phyloP scores from a whole-genome alignment of 2,329 filamentous ascomycete species.

The Cytospora paraplurivora region DNA sequence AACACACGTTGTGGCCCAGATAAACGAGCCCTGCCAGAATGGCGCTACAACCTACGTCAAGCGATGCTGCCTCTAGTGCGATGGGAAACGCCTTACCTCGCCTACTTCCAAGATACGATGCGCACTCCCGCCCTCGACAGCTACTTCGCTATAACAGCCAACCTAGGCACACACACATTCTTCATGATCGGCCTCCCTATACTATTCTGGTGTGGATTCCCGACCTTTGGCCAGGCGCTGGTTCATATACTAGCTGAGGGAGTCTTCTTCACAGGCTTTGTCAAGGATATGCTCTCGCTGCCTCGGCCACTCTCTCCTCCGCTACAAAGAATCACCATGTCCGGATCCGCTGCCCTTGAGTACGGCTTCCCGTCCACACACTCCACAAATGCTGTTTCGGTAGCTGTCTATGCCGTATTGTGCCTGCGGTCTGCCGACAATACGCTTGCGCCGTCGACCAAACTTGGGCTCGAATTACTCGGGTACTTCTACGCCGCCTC shows the following conservation, averaged over 20 bases:
- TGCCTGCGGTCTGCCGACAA: constrained; percentile 68
- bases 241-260: constrained; percentile 77
- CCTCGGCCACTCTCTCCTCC: constrained; percentile 91
- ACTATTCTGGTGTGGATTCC: constrained; percentile 94
- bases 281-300: constrained; percentile 92
- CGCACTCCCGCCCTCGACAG: constrained; percentile 86
- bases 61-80: constrained; percentile 81
- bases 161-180: constrained; percentile 96
- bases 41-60: constrained; percentile 86
- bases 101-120: constrained; percentile 77
- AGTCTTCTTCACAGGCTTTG: constrained; percentile 86
- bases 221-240: constrained; percentile 77
- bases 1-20: constrained; percentile 53
- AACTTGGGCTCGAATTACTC: constrained; percentile 64
- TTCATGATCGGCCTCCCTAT: constrained; percentile 96
- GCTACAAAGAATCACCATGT: constrained; percentile 94
- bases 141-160: constrained; percentile 96
- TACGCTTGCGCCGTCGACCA: constrained; percentile 59
- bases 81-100: constrained; percentile 94
- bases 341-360: constrained; percentile 88
- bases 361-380: constrained; percentile 98
- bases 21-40: constrained; percentile 77
- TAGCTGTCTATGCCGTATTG: constrained; percentile 81
- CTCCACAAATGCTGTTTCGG: constrained; percentile 94
- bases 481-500: constrained; percentile 86